These are phyloP conservation scores for Ganoderma lingzhi DNA, from an alignment of 1,284 basidiomycete genomes.

Conservation along the genomic window DNA sequence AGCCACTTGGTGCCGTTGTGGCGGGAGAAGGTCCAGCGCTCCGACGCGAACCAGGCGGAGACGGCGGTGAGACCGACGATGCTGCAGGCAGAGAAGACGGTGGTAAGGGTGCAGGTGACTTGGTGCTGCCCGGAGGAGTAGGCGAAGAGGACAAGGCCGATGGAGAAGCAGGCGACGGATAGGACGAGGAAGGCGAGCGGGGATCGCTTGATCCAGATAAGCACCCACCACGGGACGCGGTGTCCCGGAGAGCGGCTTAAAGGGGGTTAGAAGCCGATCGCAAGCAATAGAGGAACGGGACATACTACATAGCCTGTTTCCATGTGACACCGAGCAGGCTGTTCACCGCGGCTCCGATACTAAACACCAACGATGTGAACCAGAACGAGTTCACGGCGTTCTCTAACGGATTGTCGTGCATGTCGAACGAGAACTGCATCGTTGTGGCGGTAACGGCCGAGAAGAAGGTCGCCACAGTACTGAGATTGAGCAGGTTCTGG, in stretches of 20 bases:
- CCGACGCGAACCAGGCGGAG: slow-evolving; percentile 80
- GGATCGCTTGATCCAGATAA: slow-evolving; percentile 83
- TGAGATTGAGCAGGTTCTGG: slow-evolving; percentile 71
- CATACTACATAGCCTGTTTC: slow-evolving; percentile 84
- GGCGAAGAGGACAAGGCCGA: slow-evolving; percentile 71
- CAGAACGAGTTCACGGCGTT: slow-evolving; percentile 74
- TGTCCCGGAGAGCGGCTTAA: slow-evolving; percentile 62
- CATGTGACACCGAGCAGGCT: slow-evolving; percentile 75
- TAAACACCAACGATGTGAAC: slow-evolving; percentile 80
- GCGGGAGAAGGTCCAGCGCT: slow-evolving; percentile 73
- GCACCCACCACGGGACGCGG: slow-evolving; percentile 82
- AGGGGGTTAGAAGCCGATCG: slow-evolving; percentile 3
- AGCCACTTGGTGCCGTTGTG: slow-evolving; percentile 82
- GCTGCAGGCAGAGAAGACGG: slow-evolving; percentile 76
- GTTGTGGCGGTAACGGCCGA: slow-evolving; percentile 79
- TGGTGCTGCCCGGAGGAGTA: slow-evolving; percentile 68
- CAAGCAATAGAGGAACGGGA: slow-evolving; percentile 34
- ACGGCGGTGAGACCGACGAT: slow-evolving; percentile 80
- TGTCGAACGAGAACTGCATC: slow-evolving; percentile 68
- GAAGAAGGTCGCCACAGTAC: slow-evolving; percentile 81
- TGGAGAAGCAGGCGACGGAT: slow-evolving; percentile 76
- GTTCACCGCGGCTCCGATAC: slow-evolving; percentile 79
- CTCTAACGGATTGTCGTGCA: slow-evolving; percentile 42
- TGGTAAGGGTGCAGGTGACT: slow-evolving; percentile 74
- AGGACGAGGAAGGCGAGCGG: slow-evolving; percentile 77